These are phyloP conservation scores for Aspergillus hancockii DNA, from an alignment of 495 filamentous ascomycete genomes.

Conservation along the genomic window DNA sequence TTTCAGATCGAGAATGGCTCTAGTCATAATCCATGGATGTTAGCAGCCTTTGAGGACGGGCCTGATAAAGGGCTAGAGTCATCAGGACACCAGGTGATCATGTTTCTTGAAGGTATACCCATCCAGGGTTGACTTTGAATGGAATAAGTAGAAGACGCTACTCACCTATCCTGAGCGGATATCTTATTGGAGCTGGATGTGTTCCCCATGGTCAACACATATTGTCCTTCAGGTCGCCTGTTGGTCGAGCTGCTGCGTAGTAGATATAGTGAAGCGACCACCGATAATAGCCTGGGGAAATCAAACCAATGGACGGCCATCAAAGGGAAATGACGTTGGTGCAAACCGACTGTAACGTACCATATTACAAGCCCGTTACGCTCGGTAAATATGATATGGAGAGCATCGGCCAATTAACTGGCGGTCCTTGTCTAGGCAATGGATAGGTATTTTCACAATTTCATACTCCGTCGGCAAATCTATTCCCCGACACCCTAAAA, in stretches of 20 bases:
- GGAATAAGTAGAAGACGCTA: neutral
- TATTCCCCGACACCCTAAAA: conserved; percentile 23
- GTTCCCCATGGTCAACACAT: conserved; percentile 64
- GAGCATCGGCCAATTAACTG: neutral
- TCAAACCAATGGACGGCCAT: no score
- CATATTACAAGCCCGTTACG: conserved; percentile 4
- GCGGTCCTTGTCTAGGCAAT: neutral
- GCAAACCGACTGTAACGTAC: neutral
- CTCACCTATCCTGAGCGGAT: conserved; percentile 70
- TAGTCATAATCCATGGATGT: conserved; percentile 26
- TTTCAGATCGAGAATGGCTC: conserved; percentile 95
- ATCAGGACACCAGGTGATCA: neutral
- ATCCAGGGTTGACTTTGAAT: neutral
- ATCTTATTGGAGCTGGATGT: conserved; percentile 65
- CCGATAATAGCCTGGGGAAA: neutral
- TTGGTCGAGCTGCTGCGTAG: neutral
- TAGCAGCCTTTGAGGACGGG: neutral
- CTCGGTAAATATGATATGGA: neutral
- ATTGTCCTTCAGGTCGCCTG: conserved; percentile 22
- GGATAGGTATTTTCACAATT: neutral
- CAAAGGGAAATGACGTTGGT: conserved; percentile 6
- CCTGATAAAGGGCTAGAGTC: conserved; percentile 10
- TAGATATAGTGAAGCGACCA: conserved; percentile 5
- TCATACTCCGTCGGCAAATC: conserved; percentile 19
- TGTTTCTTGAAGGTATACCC: neutral